Evolutionary conservation across 169 alveolate species (phyloP).

Genomic region (Babesia bigemina): DNA sequence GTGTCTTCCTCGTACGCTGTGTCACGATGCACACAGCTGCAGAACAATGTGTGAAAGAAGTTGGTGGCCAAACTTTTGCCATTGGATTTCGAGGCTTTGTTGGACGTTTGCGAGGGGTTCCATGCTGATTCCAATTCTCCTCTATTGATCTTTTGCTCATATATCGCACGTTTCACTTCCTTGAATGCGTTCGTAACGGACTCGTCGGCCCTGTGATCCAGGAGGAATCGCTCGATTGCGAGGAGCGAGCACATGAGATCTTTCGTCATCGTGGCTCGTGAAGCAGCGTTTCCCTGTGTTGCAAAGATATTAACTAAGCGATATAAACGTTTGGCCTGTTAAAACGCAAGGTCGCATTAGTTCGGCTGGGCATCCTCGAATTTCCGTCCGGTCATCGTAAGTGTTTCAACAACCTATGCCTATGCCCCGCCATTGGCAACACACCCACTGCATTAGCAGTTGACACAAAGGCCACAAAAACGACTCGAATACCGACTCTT

Average conservation of each 20-base stretch:
- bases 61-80: background rate
- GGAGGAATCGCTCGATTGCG: constrained; percentile 33
- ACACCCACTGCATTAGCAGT: too few species aligned
- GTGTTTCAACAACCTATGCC: too few species aligned
- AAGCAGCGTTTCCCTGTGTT: background rate
- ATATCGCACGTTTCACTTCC: constrained; percentile 7
- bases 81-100: background rate
- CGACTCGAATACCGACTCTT: too few species aligned
- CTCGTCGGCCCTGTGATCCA: constrained; percentile 23
- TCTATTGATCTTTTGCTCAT: constrained; percentile 5
- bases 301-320: background rate
- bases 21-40: constrained; percentile 11
- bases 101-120: background rate
- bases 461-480: too few species aligned
- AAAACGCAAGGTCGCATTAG: background rate
- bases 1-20: constrained; percentile 9
- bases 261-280: constrained; percentile 10
- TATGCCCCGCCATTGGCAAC: too few species aligned
- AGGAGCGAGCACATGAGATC: constrained; percentile 32
- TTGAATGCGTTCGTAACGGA: constrained; percentile 5
- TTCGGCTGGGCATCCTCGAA: background rate
- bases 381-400: too few species aligned
- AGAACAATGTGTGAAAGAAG: constrained; percentile 1
- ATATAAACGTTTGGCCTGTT: background rate
- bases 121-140: background rate